Evolutionary conservation across 768 basidiomycete genomes (phyloP), one percentile per base, ranked within the genome.

Genomic region (Baorangia bicolor): DNA sequence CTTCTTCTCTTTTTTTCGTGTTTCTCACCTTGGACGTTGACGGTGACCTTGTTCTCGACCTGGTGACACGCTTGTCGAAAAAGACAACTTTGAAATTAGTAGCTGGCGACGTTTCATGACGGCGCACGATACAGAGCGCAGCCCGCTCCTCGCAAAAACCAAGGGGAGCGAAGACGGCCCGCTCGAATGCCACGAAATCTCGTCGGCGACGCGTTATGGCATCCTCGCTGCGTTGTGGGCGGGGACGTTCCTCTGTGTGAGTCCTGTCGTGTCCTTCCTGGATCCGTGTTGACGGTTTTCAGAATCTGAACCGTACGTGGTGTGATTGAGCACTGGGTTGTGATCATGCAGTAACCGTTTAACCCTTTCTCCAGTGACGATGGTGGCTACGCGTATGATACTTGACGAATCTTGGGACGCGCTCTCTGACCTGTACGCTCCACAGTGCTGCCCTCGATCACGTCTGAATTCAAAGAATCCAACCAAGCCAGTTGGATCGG

Each of bases 181-280:
- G 8, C 51, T 46, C 23, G 85, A 84, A 3, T 86, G 87, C 7
- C 66, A 81, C 21, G 85, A 87, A 42, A 82, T 90, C n/a, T 77
- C 85, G 3, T 66, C 64, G 21, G 71, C 77, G 1, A 84, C 79
- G 7, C 77, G 86, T 7, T 78, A 81, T 67, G 80, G 83, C 0
- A 90, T 90, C 53, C 67, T 89, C 49, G 82, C 79, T 14, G 87
- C 85, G 14, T 75, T 90, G 49, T 90, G 86, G 86, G 70, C 77
- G 7, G 87, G 82, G 0, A 84, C 81, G 2, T 89, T 90, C 71
- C 79, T 92, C 39, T 84, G 83, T 39, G 88, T 90, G 64, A 66
- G 87, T 74, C 16, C 38, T 11, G 2, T 27, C 14, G 5, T 20
- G 13, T 33, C 13, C 21, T 5, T 56, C 31, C 35, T 43, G 0